Conservation (phyloP, 164 flowering plant genomes). For the Echeveria elegans region DNA sequence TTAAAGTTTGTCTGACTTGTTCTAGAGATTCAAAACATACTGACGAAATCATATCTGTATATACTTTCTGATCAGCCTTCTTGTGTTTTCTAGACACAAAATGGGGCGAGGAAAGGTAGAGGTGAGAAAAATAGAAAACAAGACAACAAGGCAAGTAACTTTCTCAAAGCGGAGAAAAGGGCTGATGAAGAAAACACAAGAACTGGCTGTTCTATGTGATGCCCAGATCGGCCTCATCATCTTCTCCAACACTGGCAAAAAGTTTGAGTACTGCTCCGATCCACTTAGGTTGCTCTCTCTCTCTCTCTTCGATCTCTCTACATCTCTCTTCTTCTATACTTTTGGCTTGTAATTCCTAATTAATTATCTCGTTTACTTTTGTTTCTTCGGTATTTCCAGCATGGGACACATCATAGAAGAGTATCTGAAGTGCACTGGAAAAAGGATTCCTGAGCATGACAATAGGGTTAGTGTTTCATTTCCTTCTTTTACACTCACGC, state of each 20-base stretch:
- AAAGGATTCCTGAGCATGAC: slow-evolving; percentile 22
- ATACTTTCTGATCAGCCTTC: background rate
- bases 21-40: background rate
- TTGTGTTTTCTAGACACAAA: background rate
- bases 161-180: slow-evolving; percentile 14
- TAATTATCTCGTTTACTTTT: background rate
- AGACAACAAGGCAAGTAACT: slow-evolving; percentile 14
- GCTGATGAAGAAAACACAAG: slow-evolving; percentile 13
- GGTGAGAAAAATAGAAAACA: slow-evolving; percentile 11
- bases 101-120: slow-evolving; percentile 14
- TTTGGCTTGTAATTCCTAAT: background rate
- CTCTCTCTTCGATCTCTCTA: background rate
- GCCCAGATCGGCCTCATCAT: slow-evolving; percentile 13
- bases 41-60: background rate
- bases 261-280: slow-evolving; percentile 6
- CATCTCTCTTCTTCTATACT: background rate
- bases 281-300: slow-evolving; percentile 3
- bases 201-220: slow-evolving; percentile 13
- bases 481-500: background rate
- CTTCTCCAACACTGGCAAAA: slow-evolving; percentile 11
- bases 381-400: slow-evolving; percentile 19
- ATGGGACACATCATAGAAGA: slow-evolving; percentile 35
- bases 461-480: slow-evolving; percentile 13
- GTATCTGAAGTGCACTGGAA: slow-evolving; percentile 23
- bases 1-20: background rate